Conservation (phyloP, 2,329 filamentous ascomycete genomes). For the Ciborinia camelliae region DNA sequence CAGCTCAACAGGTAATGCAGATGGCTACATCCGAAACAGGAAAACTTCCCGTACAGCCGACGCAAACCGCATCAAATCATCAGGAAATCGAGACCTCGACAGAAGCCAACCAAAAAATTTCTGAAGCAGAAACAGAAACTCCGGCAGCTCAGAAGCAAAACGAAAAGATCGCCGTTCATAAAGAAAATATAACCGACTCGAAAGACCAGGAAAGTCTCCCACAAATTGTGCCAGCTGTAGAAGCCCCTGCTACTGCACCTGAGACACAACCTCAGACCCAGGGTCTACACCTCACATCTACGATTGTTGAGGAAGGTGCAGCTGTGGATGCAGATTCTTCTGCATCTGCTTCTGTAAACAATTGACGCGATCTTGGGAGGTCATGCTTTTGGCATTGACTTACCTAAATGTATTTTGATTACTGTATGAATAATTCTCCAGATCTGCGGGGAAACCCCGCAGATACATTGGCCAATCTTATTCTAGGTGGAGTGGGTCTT, state of each 20-base stretch:
- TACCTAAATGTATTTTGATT: neutral
- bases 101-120: neutral
- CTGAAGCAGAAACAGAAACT: neutral
- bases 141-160: neutral
- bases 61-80: neutral
- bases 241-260: neutral
- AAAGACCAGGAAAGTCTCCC: neutral
- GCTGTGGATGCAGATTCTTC: neutral
- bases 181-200: neutral
- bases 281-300: neutral
- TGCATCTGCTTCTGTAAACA: neutral
- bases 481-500: neutral
- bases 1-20: neutral
- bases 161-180: neutral
- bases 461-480: neutral
- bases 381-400: neutral
- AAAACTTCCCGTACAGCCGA: neutral
- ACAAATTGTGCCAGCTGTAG: constrained; percentile 1
- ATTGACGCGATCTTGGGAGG: neutral
- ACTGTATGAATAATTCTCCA: neutral
- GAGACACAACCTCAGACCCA: neutral
- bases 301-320: neutral
- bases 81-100: neutral
- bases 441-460: neutral
- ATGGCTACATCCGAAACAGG: neutral